Conservation (phyloP, 2,329 filamentous ascomycete genomes). For the Penicillium verrucosum region DNA sequence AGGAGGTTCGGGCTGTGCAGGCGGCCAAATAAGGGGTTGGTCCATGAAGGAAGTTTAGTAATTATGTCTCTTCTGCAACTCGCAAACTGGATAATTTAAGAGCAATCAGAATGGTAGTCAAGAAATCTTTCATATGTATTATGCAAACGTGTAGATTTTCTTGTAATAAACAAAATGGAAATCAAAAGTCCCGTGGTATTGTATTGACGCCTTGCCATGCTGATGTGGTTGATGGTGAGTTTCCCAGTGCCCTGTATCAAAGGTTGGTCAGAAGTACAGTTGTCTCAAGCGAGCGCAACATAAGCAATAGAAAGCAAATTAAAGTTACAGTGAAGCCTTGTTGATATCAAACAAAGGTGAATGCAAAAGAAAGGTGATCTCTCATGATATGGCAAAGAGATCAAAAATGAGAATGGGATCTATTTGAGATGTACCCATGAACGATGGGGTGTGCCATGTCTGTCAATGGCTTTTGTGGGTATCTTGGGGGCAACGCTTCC, state of each 20-base stretch:
- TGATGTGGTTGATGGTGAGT: slow-evolving; percentile 20
- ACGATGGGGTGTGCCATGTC: slow-evolving; percentile 10
- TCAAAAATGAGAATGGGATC: slow-evolving; percentile 1
- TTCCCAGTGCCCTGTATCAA: slow-evolving; percentile 10
- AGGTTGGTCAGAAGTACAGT: slow-evolving; percentile 4
- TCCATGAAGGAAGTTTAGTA: background rate
- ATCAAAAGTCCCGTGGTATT: slow-evolving; percentile 25
- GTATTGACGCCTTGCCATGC: slow-evolving; percentile 35
- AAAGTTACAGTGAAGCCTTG: slow-evolving; percentile 2
- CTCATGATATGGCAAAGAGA: background rate
- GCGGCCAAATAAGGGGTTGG: slow-evolving; percentile 8
- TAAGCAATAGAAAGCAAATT: background rate
- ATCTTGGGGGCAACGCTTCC: slow-evolving; percentile 27
- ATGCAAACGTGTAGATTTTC: background rate
- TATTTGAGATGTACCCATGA: slow-evolving; percentile 14
- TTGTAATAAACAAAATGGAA: slow-evolving; percentile 15
- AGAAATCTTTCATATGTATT: background rate
- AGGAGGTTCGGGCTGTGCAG: slow-evolving; percentile 61
- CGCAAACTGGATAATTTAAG: background rate
- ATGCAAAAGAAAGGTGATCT: slow-evolving; percentile 1
- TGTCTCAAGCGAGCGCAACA: slow-evolving; percentile 6
- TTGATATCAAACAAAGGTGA: slow-evolving; percentile 1
- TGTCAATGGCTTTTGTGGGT: slow-evolving; percentile 27
- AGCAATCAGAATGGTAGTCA: background rate
- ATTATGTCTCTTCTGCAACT: background rate